These are phyloP conservation scores for Tetracladium setigerum DNA, from an alignment of 495 filamentous ascomycete species.

Conservation along the genomic window DNA sequence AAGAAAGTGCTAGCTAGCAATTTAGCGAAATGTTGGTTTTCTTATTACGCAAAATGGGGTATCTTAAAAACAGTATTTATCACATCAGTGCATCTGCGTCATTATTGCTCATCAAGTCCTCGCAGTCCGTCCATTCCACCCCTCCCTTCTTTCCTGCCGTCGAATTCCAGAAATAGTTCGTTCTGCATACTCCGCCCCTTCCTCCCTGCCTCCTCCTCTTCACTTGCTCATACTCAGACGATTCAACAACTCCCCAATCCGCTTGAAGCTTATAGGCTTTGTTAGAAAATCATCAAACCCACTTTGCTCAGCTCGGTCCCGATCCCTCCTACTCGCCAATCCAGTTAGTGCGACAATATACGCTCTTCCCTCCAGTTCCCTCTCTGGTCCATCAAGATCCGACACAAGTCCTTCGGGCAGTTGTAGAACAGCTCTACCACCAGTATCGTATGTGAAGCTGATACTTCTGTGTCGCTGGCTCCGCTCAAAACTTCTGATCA, in stretches of 20 bases:
- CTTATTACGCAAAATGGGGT: no score
- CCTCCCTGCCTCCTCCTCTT: neutral
- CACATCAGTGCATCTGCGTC: no score
- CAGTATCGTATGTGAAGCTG: neutral
- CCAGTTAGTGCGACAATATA: slow-evolving; percentile 61
- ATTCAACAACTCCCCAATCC: slow-evolving; percentile 9
- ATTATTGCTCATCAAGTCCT: no score
- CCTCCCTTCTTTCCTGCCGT: no score
- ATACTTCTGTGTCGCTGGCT: neutral
- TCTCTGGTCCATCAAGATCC: neutral
- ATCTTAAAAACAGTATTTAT: no score
- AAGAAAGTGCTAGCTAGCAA: no score
- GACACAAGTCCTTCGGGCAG: neutral
- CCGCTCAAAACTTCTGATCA: slow-evolving; percentile 53
- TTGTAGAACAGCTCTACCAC: neutral
- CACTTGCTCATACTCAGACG: slow-evolving; percentile 3
- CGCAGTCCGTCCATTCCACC: no score
- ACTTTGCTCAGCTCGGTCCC: slow-evolving; percentile 56
- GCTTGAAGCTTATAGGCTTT: slow-evolving; percentile 45
- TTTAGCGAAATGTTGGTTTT: no score
- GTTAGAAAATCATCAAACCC: slow-evolving; percentile 68
- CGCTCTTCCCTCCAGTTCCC: neutral
- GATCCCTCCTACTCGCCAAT: slow-evolving; percentile 51
- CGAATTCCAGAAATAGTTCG: no score
- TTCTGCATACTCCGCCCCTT: no score